These are phyloP conservation scores for Schoenoplectus tabernaemontani DNA, from an alignment of 202 grass and related monocot genomes.

Conservation along the genomic window DNA sequence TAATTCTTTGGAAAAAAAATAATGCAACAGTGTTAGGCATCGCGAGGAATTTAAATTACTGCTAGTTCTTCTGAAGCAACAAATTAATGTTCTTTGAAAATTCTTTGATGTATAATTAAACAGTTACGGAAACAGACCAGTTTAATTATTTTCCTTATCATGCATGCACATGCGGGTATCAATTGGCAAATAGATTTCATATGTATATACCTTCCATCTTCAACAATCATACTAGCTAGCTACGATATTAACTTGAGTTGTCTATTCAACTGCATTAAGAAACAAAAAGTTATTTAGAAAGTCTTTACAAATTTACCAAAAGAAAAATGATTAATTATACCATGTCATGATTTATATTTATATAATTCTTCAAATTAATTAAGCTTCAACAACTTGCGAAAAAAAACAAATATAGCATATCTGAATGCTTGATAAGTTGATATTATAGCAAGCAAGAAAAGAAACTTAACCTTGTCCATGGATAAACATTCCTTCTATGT, in stretches of 20 bases:
- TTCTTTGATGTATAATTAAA: constrained; percentile 2
- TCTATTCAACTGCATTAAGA: not conserved
- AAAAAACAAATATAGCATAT: not conserved
- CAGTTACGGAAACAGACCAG: not conserved
- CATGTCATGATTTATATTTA: not conserved
- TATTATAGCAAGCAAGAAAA: constrained; percentile 15
- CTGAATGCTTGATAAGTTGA: constrained; percentile 1
- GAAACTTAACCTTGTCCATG: constrained; percentile 17
- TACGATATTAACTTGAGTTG: not conserved
- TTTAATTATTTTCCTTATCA: not conserved
- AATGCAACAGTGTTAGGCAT: not conserved
- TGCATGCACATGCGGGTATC: not conserved
- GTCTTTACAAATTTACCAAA: not conserved
- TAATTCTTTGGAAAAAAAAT: too few species aligned
- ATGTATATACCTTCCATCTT: not conserved
- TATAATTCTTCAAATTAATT: not conserved
- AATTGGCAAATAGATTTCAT: not conserved
- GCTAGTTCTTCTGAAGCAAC: not conserved
- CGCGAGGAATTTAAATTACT: not conserved
- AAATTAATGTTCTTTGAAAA: not conserved
- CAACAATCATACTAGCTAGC: not conserved
- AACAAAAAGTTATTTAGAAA: not conserved
- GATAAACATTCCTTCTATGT: constrained; percentile 18
- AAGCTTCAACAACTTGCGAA: not conserved
- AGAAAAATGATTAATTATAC: not conserved